A percentile compares a stretch with the other conserved stretches of the same genome.
phyloP scores from a whole-genome alignment of 306 rosid species.

The Medicago arabica region DNA sequence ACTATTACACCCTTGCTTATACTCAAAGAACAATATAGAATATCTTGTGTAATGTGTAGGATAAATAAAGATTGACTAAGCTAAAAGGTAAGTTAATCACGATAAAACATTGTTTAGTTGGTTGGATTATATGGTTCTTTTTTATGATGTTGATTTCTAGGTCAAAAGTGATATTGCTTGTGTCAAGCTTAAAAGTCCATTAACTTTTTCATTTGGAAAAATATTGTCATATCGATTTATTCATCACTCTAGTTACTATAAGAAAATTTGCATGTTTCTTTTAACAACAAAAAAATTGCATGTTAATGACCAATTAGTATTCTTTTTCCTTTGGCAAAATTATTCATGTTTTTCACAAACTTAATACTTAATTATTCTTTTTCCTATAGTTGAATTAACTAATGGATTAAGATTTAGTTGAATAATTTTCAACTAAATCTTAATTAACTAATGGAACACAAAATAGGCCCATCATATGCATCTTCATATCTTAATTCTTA shows the following conservation, averaged over 20 bases:
- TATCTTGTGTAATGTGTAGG: constrained; percentile 11
- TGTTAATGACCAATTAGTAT: no score
- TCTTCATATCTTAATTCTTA: no score
- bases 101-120: neutral
- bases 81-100: constrained; percentile 2
- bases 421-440: no score
- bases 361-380: no score
- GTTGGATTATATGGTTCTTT: neutral
- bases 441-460: no score
- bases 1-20: constrained; percentile 25
- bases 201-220: neutral
- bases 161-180: neutral
- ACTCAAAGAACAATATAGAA: neutral
- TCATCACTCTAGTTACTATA: neutral
- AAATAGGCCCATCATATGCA: no score
- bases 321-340: no score
- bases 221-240: neutral
- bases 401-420: no score
- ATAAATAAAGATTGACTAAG: constrained; percentile 9
- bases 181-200: neutral
- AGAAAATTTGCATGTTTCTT: no score
- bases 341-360: no score
- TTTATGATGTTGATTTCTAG: neutral
- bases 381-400: no score
- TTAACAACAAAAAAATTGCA: no score